phyloP scores from a whole-genome alignment of 2,329 filamentous ascomycete genomes.

The Aspergillus sp. region DNA sequence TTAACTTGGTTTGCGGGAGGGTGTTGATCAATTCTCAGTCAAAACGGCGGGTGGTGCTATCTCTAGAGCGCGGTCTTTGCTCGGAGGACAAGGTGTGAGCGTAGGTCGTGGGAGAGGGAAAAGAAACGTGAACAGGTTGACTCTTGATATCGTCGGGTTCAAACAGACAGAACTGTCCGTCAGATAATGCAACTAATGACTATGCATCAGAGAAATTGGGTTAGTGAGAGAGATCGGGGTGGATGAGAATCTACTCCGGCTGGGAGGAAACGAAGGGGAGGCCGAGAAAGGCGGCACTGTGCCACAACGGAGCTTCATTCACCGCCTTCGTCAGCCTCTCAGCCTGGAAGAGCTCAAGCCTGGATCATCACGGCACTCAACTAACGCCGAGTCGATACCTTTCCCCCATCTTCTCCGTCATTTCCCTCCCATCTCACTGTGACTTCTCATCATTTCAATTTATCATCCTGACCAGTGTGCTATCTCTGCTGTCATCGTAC shows the following conservation, averaged over 20 bases:
- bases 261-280: slow-evolving; percentile 23
- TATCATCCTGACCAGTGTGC: not conserved
- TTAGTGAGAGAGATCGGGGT: slow-evolving; percentile 9
- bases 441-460: slow-evolving; percentile 1
- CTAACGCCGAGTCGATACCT: slow-evolving; percentile 10
- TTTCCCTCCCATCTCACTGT: not conserved
- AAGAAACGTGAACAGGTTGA: not conserved
- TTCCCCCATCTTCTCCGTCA: slow-evolving; percentile 3
- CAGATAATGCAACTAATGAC: not conserved
- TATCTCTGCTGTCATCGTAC: not conserved
- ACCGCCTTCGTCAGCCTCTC: slow-evolving; percentile 37
- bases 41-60: not conserved
- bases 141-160: not conserved
- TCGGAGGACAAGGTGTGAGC: slow-evolving; percentile 7
- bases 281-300: slow-evolving; percentile 22
- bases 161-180: not conserved
- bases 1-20: slow-evolving; percentile 7
- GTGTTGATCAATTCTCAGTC: slow-evolving; percentile 11
- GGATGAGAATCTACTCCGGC: slow-evolving; percentile 14
- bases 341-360: slow-evolving; percentile 14
- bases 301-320: slow-evolving; percentile 17
- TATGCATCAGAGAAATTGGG: slow-evolving; percentile 8
- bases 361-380: slow-evolving; percentile 8
- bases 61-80: slow-evolving; percentile 16
- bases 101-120: not conserved